These are phyloP conservation scores for Arxiozyma telluris DNA, from an alignment of 1,139 yeast species.

Conservation along the genomic window DNA sequence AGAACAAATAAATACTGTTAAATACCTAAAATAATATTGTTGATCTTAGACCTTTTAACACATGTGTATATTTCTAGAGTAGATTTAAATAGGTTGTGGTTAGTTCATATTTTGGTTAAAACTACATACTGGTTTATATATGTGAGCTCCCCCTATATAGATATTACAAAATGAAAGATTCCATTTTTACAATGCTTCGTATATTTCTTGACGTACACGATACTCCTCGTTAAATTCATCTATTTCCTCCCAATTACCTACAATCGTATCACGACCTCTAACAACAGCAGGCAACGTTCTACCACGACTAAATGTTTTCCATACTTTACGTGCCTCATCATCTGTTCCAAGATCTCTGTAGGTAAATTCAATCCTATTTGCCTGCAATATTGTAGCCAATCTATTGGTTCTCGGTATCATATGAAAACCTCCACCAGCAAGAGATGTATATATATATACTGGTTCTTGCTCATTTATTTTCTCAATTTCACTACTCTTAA, in stretches of 20 bases:
- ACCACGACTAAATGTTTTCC: constrained; percentile 75
- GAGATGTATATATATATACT: constrained; percentile 71
- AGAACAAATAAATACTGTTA: background rate
- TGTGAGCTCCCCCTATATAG: background rate
- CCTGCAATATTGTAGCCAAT: constrained; percentile 64
- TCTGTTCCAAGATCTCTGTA: constrained; percentile 77
- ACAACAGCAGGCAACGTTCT: constrained; percentile 83
- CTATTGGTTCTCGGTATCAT: constrained; percentile 75
- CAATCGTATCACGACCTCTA: constrained; percentile 74
- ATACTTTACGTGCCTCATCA: constrained; percentile 72
- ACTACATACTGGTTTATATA: too few species aligned
- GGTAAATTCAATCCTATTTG: constrained; percentile 60
- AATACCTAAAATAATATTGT: background rate
- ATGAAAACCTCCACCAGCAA: constrained; percentile 83
- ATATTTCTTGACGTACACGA: constrained; percentile 49
- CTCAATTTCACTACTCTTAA: constrained; percentile 12
- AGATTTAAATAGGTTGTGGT: too few species aligned
- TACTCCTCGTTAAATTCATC: constrained; percentile 85
- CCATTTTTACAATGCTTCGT: constrained; percentile 36
- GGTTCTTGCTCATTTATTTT: constrained; percentile 39
- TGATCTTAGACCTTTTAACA: background rate
- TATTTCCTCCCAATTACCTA: constrained; percentile 72
- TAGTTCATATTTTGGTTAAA: background rate
- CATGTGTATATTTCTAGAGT: background rate
- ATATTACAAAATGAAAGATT: too few species aligned